Percentiles rank a stretch among this genome's conserved stretches.
These are phyloP conservation scores for Sclerotinia sclerotiorum DNA, from an alignment of 2,329 filamentous ascomycete species.

Conservation along the genomic window DNA sequence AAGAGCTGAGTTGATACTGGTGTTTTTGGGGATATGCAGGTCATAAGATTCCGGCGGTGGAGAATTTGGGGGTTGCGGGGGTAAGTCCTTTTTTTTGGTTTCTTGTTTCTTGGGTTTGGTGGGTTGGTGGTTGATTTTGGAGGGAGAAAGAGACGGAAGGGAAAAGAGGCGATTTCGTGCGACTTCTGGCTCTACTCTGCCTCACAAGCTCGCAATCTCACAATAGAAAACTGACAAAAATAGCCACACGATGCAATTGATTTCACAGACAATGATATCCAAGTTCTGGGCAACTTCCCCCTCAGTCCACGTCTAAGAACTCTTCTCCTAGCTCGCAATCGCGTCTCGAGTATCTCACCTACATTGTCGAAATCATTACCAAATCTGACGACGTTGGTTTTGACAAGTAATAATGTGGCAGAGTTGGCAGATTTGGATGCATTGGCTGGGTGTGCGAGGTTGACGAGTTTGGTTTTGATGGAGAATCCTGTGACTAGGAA, in stretches of 20 bases:
- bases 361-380: constrained; percentile 74
- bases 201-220: neutral
- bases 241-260: constrained; percentile 96
- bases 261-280: constrained; percentile 97
- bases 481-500: constrained; percentile 92
- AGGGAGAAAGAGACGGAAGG: constrained; percentile 18
- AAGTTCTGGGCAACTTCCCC: constrained; percentile 86
- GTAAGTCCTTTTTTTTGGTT: constrained; percentile 48
- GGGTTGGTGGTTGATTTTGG: neutral
- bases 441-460: constrained; percentile 63
- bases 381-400: constrained; percentile 75
- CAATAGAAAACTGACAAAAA: neutral
- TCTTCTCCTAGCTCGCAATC: constrained; percentile 85
- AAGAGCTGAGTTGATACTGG: constrained; percentile 80
- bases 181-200: neutral
- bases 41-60: constrained; percentile 95
- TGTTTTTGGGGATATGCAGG: constrained; percentile 63
- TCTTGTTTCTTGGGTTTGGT: neutral
- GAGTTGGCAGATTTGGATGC: constrained; percentile 88
- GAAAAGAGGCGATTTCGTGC: neutral
- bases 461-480: constrained; percentile 78
- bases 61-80: constrained; percentile 93
- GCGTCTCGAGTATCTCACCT: constrained; percentile 77
- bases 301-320: constrained; percentile 84
- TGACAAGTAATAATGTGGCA: constrained; percentile 77